Evolutionary conservation across 2,329 filamentous ascomycete species (phyloP), one percentile per base, ranked within the genome.

Genomic region (Fusarium subglutinans): DNA sequence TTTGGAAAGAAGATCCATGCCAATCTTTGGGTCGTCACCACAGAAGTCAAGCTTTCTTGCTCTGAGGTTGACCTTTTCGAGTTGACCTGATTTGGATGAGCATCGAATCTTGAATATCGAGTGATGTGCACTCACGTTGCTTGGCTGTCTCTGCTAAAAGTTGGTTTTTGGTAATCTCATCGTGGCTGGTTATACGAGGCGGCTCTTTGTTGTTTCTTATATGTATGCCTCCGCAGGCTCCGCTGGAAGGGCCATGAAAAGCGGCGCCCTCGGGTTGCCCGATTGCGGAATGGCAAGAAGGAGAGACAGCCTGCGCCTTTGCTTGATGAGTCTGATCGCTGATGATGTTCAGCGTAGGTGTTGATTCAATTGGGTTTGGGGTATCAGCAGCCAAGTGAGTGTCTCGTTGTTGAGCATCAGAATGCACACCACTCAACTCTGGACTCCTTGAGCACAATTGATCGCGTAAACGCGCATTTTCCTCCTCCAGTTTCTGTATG

Each of bases 1-100:
- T 0, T 89, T 76, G 2, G 82, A 81, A 0, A 90, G 78, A 6
- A 90, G 76, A 38, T 88, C 83, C 80, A 87, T 84, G 8, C 84
- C 87, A 8, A 89, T 66, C 6, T 88, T 83, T 0, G 86, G 83
- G 26, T 87, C 84, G 0, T 50, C 8, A 4, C 15, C 47, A 28
- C 57, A 10, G 6, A 72, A 72, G 1, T 50, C 5, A 1, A 72
- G 56, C 7, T 57, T 71, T 24, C 63, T 24, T 4, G 37, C 37
- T 41, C 48, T 63, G 8, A 40, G 38, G 6, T 72, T 71, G 12
- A 72, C 51, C 5, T 22, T 56, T 20, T 71, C 68, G 0, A 63
- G 24, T 6, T 71, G 69, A 2, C 69, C 67, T 71, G 11, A 1
- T 7, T 2, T 8, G 3, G 1, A 12, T 63, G 13, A 71, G 50